Percentiles rank a stretch among this genome's conserved stretches.
Conservation (phyloP, 257 asterid genomes). For the Leonotis leonurus region DNA sequence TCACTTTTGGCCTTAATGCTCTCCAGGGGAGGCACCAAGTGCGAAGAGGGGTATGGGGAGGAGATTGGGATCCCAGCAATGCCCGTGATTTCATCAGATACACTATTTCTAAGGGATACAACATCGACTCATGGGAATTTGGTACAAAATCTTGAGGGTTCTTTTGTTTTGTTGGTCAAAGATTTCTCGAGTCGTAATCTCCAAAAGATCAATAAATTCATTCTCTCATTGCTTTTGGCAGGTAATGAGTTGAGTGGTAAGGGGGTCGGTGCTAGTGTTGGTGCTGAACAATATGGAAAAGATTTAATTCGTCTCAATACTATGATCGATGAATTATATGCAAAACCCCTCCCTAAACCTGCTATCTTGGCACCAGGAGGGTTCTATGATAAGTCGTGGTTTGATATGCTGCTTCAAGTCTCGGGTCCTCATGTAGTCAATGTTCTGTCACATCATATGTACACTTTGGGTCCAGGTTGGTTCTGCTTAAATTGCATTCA, state of each 20-base stretch:
- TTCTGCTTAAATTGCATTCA: neutral
- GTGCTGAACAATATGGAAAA: slow-evolving; percentile 64
- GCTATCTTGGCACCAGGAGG: slow-evolving; percentile 84
- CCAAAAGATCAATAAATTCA: slow-evolving; percentile 5
- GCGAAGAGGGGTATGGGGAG: slow-evolving; percentile 49
- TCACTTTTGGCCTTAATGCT: slow-evolving; percentile 88
- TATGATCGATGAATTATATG: slow-evolving; percentile 43
- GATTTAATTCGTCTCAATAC: slow-evolving; percentile 45
- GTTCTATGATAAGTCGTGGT: slow-evolving; percentile 83
- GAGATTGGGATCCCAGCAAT: slow-evolving; percentile 76
- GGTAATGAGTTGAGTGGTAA: slow-evolving; percentile 90
- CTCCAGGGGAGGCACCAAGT: slow-evolving; percentile 61
- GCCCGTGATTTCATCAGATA: slow-evolving; percentile 63
- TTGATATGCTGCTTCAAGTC: slow-evolving; percentile 46
- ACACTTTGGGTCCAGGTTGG: slow-evolving; percentile 79
- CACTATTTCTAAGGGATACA: slow-evolving; percentile 67
- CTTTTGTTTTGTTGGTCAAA: neutral
- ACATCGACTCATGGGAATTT: slow-evolving; percentile 83
- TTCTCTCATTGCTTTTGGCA: slow-evolving; percentile 19
- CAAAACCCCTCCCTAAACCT: slow-evolving; percentile 35
- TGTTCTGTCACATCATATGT: slow-evolving; percentile 72
- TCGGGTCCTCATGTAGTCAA: slow-evolving; percentile 60
- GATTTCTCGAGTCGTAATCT: neutral
- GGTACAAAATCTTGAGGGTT: slow-evolving; percentile 35
- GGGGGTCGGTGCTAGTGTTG: slow-evolving; percentile 81